These are phyloP conservation scores for Acer yangbiense DNA, from an alignment of 345 rosid genomes.

Conservation along the genomic window DNA sequence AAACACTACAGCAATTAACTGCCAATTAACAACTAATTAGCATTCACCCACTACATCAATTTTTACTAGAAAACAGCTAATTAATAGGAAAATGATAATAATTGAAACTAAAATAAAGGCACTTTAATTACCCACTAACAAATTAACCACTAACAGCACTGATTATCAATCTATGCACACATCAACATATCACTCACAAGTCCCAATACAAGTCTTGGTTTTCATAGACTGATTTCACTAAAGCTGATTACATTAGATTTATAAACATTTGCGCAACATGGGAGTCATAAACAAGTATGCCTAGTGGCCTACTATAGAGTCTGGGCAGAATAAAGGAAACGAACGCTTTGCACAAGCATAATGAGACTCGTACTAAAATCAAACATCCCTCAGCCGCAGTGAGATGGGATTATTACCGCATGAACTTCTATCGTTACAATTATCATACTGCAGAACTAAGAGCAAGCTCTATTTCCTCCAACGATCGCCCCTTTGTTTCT, in stretches of 20 bases:
- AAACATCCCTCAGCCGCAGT: not conserved
- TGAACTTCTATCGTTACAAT: not conserved
- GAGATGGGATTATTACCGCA: slow-evolving; percentile 24
- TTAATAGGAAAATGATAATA: too few species aligned
- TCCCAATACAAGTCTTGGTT: not conserved
- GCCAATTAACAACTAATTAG: too few species aligned
- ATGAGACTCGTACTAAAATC: not conserved
- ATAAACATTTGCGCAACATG: not conserved
- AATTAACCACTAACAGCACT: too few species aligned
- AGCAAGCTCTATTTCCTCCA: slow-evolving; percentile 94
- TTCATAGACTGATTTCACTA: not conserved
- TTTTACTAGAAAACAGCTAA: too few species aligned
- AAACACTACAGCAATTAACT: too few species aligned
- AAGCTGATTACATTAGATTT: not conserved
- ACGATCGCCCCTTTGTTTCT: slow-evolving; percentile 93
- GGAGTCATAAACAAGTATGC: not conserved
- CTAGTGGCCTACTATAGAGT: not conserved
- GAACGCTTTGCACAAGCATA: not conserved
- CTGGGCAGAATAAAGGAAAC: not conserved
- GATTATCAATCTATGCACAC: too few species aligned
- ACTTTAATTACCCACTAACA: too few species aligned
- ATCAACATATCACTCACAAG: not conserved
- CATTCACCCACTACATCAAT: too few species aligned
- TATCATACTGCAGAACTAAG: slow-evolving; percentile 50
- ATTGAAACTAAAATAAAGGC: too few species aligned